phyloP scores from a whole-genome alignment of 169 alveolate genomes.

The Eimeria sp. region DNA sequence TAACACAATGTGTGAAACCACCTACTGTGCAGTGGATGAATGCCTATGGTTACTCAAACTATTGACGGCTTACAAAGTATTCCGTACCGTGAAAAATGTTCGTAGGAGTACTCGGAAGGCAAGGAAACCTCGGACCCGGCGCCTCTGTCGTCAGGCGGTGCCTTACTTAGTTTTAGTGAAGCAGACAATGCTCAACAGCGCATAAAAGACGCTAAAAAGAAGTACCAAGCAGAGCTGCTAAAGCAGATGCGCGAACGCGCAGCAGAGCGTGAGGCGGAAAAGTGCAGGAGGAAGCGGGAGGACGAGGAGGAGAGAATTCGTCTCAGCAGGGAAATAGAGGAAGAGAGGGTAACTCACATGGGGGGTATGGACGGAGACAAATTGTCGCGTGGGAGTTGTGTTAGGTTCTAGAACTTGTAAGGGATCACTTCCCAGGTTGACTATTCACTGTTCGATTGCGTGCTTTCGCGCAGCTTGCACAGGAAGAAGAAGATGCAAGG shows the following conservation, averaged over 20 bases:
- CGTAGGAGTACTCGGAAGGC: neutral
- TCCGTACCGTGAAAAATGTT: too few species aligned
- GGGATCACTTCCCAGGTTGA: neutral
- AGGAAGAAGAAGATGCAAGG: slow-evolving; percentile 58
- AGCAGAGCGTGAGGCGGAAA: slow-evolving; percentile 38
- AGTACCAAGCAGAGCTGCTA: slow-evolving; percentile 42
- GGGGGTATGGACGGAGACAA: neutral
- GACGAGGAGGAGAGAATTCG: slow-evolving; percentile 65
- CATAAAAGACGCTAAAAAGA: slow-evolving; percentile 16
- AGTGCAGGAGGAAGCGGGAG: slow-evolving; percentile 21
- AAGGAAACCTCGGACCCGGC: neutral
- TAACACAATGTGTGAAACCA: neutral
- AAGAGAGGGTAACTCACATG: slow-evolving; percentile 13
- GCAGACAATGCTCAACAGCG: slow-evolving; percentile 32
- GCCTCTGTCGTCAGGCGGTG: neutral
- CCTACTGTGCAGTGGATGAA: neutral
- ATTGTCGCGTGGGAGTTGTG: neutral
- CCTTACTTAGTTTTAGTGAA: neutral
- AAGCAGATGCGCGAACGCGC: slow-evolving; percentile 51
- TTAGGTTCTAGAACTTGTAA: neutral
- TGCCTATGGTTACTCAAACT: neutral
- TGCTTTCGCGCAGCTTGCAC: slow-evolving; percentile 18
- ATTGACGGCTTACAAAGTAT: neutral
- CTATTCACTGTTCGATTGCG: neutral
- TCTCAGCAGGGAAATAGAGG: slow-evolving; percentile 46